Conservation (phyloP, 148 eudicot species). For the Camellia japonica region DNA sequence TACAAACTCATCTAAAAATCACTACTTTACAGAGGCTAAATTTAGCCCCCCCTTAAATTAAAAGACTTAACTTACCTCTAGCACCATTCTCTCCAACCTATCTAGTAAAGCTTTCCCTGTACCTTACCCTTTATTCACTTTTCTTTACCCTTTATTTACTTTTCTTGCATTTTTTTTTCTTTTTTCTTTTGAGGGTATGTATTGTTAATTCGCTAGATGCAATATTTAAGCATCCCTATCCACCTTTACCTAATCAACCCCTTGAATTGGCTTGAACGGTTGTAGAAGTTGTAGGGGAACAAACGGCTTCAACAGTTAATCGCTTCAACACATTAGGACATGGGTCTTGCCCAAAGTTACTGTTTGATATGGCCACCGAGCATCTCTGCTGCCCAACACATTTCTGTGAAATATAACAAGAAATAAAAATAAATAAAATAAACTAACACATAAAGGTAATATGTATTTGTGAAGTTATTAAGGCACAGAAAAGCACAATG, state of each 20-base stretch:
- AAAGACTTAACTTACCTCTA: conserved; percentile 1
- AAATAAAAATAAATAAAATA: neutral
- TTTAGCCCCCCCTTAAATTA: conserved; percentile 13
- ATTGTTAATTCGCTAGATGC: conserved; percentile 1
- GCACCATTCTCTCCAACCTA: conserved; percentile 3
- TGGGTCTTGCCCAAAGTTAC: conserved; percentile 78
- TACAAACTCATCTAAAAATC: conserved; percentile 7
- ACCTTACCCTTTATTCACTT: neutral
- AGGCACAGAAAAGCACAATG: neutral
- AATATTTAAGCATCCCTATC: neutral
- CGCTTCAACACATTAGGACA: conserved; percentile 82
- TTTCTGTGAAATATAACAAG: conserved; percentile 39
- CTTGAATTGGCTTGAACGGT: conserved; percentile 22
- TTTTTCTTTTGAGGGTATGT: conserved; percentile 10
- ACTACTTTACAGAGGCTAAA: conserved; percentile 3
- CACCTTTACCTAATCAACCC: conserved; percentile 16
- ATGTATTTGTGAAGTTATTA: neutral
- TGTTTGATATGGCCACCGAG: conserved; percentile 73
- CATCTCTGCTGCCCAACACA: conserved; percentile 80
- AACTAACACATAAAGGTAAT: neutral
- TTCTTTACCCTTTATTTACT: neutral
- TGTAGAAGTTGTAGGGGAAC: conserved; percentile 36
- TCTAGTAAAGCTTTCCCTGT: conserved; percentile 10
- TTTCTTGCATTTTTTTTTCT: neutral
- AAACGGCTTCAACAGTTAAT: conserved; percentile 79